Percentiles rank a stretch among this genome's conserved stretches.
Evolutionary conservation across 441 rosid species (phyloP).

Genomic region (Eruca vesicaria): DNA sequence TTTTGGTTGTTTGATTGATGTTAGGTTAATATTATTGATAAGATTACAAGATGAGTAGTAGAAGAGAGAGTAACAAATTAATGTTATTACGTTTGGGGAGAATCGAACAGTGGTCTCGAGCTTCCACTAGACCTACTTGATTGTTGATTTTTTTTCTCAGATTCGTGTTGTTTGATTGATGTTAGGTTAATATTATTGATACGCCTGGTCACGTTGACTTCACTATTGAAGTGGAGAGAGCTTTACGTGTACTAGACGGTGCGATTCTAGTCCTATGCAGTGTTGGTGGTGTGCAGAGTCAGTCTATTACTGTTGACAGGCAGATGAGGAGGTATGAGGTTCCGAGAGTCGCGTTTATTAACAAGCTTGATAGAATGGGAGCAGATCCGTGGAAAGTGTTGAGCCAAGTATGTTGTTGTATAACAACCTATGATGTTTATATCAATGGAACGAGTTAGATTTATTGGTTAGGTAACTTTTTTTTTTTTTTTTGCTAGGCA

Average conservation of each 20-base stretch:
- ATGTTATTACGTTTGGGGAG: too few species aligned
- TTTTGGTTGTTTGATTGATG: not conserved
- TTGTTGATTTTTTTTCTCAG: too few species aligned
- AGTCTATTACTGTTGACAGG: constrained; percentile 95
- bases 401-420: constrained; percentile 68
- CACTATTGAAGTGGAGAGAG: constrained; percentile 98
- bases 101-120: too few species aligned
- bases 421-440: not conserved
- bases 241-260: constrained; percentile 94
- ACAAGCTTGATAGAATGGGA: constrained; percentile 99
- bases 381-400: constrained; percentile 99
- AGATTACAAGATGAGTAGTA: too few species aligned
- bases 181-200: constrained; percentile 87
- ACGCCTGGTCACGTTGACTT: constrained; percentile 98
- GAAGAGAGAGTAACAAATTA: too few species aligned
- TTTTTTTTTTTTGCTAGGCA: constrained; percentile 49
- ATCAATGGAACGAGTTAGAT: not conserved
- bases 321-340: constrained; percentile 99
- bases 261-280: constrained; percentile 94
- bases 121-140: not conserved
- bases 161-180: not conserved
- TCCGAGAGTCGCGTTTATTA: constrained; percentile 88
- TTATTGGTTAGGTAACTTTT: not conserved
- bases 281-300: constrained; percentile 99
- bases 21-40: constrained; percentile 91